Evolutionary conservation across 768 basidiomycete genomes (phyloP), one percentile per base, ranked within the genome.

Genomic region (Kwoniella shandongensis): DNA sequence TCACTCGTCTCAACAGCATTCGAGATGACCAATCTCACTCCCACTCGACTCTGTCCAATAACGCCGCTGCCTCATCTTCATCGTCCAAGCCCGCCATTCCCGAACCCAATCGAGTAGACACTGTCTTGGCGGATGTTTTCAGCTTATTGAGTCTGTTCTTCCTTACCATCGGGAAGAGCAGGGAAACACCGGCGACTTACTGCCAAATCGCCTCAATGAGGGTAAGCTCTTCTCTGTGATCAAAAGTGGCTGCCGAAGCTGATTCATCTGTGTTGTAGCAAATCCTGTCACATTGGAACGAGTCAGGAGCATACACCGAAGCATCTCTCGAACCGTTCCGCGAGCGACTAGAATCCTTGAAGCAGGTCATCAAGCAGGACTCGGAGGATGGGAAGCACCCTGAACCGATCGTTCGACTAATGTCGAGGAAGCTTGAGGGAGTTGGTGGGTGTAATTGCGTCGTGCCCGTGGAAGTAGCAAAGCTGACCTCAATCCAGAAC

Each of bases 131-230:
- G 26, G 96, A 99, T 78, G 94, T 98, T 35, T 98, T 98, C 79
- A 87, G 84, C 71, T 82, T 99, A 46, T 83, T 99, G 41, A 94
- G 91, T 13, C 83, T 99, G 63, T 97, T 96, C 82, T 99, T 92
- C 81, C 85, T 99, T 67, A 96, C 93, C 35, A 92, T 99, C 61
- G 96, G 96, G 40, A 93, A 92, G 80, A 92, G 90, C 38, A 85
- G 86, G 64, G 93, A 97, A 76, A 87, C 87, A 10, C 93, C 94
- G 0, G 94, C 93, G 23, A 91, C 88, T 0, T 99, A 96, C 77
- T 91, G 89, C 62, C 96, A 98, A 70, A 86, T 98, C 62, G 91
- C 91, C 36, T 91, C 88, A 58, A 96, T 99, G 87, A 81, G 88
- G 78, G 92, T 97, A 70, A 83, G 91, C 86, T 50, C 17, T n/a